Percentiles rank a stretch among this genome's conserved stretches.
phyloP scores from a whole-genome alignment of 192 early-diverging fungal species.

The Pilaira anomala region DNA sequence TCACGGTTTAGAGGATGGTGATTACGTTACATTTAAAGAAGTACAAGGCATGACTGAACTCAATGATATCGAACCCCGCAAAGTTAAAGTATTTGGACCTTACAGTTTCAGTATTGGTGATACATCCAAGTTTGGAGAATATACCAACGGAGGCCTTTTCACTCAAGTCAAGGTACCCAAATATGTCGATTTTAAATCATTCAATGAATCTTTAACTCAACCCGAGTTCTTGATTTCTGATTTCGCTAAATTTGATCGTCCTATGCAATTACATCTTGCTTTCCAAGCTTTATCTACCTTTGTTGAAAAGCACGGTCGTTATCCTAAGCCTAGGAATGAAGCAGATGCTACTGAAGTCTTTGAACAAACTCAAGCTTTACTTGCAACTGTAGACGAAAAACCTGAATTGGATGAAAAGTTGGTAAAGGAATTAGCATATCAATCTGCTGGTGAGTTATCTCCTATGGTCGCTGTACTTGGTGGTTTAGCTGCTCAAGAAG shows the following conservation, averaged over 20 bases:
- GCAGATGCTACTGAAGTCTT: conserved; percentile 83
- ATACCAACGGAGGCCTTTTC: conserved; percentile 86
- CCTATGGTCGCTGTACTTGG: conserved; percentile 97
- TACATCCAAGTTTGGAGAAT: conserved; percentile 69
- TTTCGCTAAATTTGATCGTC: conserved; percentile 98
- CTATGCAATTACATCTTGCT: conserved; percentile 83
- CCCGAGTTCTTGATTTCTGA: conserved; percentile 90
- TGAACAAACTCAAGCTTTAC: conserved; percentile 68
- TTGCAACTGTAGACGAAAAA: conserved; percentile 63
- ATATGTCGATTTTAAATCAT: conserved; percentile 70
- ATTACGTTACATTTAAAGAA: conserved; percentile 91
- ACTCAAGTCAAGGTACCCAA: conserved; percentile 95
- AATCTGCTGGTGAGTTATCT: conserved; percentile 86
- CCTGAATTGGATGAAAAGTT: conserved; percentile 83
- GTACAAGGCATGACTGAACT: conserved; percentile 90
- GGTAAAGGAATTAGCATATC: conserved; percentile 81
- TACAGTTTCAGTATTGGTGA: conserved; percentile 98
- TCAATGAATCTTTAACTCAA: conserved; percentile 69
- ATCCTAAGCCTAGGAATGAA: conserved; percentile 85
- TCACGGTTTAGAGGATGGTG: conserved; percentile 97
- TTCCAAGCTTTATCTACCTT: conserved; percentile 95
- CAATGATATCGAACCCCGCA: conserved; percentile 75
- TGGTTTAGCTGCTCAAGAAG: conserved; percentile 96
- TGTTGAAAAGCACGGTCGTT: conserved; percentile 55
- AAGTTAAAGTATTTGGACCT: conserved; percentile 85